Conservation (phyloP, 306 rosid genomes). For the Fragaria ananassa region DNA sequence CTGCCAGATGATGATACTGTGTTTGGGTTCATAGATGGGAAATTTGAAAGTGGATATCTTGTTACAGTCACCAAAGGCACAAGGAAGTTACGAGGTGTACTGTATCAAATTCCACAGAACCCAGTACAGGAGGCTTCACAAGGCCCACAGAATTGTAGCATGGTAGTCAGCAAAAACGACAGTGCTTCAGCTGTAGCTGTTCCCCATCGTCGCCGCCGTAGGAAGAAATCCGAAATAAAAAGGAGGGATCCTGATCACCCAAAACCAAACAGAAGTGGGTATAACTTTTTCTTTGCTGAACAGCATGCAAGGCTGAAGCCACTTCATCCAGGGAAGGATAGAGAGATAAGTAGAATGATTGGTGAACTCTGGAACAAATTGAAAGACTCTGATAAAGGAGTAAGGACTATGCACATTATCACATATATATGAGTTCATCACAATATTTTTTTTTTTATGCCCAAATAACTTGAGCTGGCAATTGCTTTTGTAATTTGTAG, state of each 20-base stretch:
- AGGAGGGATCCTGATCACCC: conserved; percentile 91
- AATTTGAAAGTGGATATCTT: conserved; percentile 87
- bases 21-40: conserved; percentile 82
- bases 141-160: conserved; percentile 17
- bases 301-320: conserved; percentile 85
- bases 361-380: conserved; percentile 93
- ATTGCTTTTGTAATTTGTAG: conserved; percentile 30
- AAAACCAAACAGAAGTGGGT: conserved; percentile 91
- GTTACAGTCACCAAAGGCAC: conserved; percentile 77
- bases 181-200: conserved; percentile 34
- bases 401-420: conserved; percentile 29
- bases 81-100: conserved; percentile 74
- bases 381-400: conserved; percentile 55
- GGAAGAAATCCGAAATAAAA: conserved; percentile 80
- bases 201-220: conserved; percentile 64
- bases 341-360: conserved; percentile 86
- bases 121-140: conserved; percentile 19
- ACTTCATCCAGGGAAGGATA: conserved; percentile 76
- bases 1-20: conserved; percentile 44
- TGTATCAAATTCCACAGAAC: conserved; percentile 55
- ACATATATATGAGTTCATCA: background rate
- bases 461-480: background rate
- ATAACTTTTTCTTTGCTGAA: conserved; percentile 91
- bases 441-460: no score
- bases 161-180: conserved; percentile 27